Evolutionary conservation across 2,329 filamentous ascomycete species (phyloP).

Genomic region (Cladosporium sp.): DNA sequence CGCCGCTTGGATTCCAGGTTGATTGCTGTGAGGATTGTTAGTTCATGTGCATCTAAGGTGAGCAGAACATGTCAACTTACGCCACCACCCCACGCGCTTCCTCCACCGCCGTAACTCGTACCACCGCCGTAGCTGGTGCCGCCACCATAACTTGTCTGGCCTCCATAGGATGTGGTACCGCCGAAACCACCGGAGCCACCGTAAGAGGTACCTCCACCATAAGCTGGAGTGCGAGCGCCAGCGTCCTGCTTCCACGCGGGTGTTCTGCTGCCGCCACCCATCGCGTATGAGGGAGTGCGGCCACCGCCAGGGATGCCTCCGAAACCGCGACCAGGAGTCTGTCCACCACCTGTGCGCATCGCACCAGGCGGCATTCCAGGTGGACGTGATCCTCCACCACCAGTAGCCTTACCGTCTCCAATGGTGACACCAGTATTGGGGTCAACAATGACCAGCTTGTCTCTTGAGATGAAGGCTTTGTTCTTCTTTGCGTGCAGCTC

Average conservation of each 20-base stretch:
- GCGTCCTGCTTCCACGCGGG: slow-evolving; percentile 60
- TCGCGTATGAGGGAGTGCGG: slow-evolving; percentile 28
- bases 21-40: slow-evolving; percentile 30
- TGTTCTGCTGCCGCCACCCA: slow-evolving; percentile 56
- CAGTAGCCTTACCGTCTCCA: slow-evolving; percentile 25
- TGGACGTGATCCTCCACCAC: slow-evolving; percentile 29
- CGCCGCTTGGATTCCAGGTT: slow-evolving; percentile 39
- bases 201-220: slow-evolving; percentile 46
- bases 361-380: slow-evolving; percentile 60
- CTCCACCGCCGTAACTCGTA: slow-evolving; percentile 32
- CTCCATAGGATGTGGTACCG: slow-evolving; percentile 46
- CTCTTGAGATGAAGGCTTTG: slow-evolving; percentile 79
- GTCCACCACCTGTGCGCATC: slow-evolving; percentile 22
- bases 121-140: slow-evolving; percentile 51
- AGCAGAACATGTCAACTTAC: slow-evolving; percentile 24
- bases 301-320: slow-evolving; percentile 66
- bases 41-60: slow-evolving; percentile 59
- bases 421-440: slow-evolving; percentile 73
- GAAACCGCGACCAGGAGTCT: slow-evolving; percentile 38
- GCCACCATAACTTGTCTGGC: slow-evolving; percentile 66
- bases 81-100: slow-evolving; percentile 28
- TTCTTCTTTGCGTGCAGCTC: slow-evolving; percentile 95
- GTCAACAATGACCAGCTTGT: slow-evolving; percentile 81
- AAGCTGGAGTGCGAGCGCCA: slow-evolving; percentile 49
- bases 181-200: slow-evolving; percentile 47